phyloP scores from a whole-genome alignment of 768 basidiomycete species.

The Gyrodon lividus region DNA sequence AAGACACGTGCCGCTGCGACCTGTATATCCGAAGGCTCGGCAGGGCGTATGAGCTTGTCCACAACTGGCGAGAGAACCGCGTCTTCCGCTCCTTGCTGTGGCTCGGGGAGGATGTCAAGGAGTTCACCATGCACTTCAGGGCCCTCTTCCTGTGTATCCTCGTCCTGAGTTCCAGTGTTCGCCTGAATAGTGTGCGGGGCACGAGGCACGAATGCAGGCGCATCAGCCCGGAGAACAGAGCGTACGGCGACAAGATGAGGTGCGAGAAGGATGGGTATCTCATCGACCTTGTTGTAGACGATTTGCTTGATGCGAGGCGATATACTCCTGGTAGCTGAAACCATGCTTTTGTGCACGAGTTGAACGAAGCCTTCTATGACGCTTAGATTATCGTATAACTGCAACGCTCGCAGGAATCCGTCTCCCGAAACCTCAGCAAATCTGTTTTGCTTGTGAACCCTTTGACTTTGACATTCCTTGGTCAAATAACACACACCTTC shows the following conservation, averaged over 20 bases:
- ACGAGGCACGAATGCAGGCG: slow-evolving; percentile 13
- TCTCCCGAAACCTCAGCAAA: no score
- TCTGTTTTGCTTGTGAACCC: no score
- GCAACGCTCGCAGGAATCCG: not conserved
- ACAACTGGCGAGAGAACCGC: no score
- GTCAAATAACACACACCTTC: no score
- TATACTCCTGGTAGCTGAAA: not conserved
- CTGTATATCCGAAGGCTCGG: no score
- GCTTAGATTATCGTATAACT: no score
- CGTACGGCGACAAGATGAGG: slow-evolving; percentile 12
- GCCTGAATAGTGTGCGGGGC: slow-evolving; percentile 1
- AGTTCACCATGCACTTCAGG: no score
- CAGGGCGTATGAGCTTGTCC: no score
- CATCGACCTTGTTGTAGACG: slow-evolving; percentile 26
- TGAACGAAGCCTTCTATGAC: slow-evolving; percentile 23
- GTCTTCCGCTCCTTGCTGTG: no score
- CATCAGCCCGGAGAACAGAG: slow-evolving; percentile 15
- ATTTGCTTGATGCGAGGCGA: slow-evolving; percentile 29
- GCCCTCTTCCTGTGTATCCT: slow-evolving; percentile 15
- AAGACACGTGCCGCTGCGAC: no score
- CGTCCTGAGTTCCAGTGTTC: not conserved
- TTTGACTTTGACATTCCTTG: no score
- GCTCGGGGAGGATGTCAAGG: no score
- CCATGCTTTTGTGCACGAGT: slow-evolving; percentile 19
- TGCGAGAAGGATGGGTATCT: slow-evolving; percentile 32